Percentiles rank a stretch among this genome's conserved stretches.
phyloP scores from a whole-genome alignment of 306 rosid genomes.

The Sesbania bispinosa region DNA sequence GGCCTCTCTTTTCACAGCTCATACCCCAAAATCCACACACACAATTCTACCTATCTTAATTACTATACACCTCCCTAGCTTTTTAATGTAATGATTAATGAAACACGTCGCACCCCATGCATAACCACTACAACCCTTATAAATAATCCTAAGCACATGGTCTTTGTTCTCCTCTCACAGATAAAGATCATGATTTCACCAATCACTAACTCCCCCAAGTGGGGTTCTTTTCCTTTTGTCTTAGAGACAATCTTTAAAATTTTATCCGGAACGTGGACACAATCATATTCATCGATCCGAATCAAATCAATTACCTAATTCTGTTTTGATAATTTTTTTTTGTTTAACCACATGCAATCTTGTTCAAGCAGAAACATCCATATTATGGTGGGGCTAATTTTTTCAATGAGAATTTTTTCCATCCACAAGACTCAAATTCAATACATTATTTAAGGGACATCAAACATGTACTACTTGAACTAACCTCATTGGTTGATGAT shows the following conservation, averaged over 20 bases:
- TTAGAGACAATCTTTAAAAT: background rate
- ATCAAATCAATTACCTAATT: constrained; percentile 31
- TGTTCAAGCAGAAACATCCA: no score
- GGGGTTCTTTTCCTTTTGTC: constrained; percentile 17
- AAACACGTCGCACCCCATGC: constrained; percentile 27
- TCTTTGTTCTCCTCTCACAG: constrained; percentile 12
- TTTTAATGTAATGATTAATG: constrained; percentile 16
- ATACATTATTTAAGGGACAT: no score
- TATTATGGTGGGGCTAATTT: no score
- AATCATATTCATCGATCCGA: constrained; percentile 11
- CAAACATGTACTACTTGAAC: no score
- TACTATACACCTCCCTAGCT: background rate
- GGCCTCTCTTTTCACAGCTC: constrained; percentile 38
- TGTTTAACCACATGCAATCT: background rate
- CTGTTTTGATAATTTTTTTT: constrained; percentile 14
- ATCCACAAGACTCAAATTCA: no score
- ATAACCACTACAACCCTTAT: constrained; percentile 21
- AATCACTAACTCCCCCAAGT: constrained; percentile 21
- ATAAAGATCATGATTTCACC: constrained; percentile 18
- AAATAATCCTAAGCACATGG: constrained; percentile 36
- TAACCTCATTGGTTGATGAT: no score
- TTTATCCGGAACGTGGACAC: constrained; percentile 21
- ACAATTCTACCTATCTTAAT: constrained; percentile 15
- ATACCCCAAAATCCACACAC: constrained; percentile 29
- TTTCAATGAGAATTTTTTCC: no score